Base-by-base conservation (phyloP, 495 filamentous ascomycete species). In the Baudoinia panamericana region DNA sequence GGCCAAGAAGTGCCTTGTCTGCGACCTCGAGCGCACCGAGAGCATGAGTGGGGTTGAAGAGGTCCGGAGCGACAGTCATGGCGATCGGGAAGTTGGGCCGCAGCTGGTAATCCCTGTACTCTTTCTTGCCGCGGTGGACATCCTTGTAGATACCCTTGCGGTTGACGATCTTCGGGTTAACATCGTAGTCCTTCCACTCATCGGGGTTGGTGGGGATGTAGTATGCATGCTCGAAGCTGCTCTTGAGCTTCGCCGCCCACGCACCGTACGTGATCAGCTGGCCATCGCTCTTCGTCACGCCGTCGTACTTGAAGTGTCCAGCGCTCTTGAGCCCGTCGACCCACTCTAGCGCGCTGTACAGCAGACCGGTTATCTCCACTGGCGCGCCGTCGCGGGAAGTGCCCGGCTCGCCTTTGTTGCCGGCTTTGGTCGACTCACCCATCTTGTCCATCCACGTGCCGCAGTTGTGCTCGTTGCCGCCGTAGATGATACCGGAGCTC, bases 381-480 rank as follows among this genome's bases (percentile, higher is more conserved):
- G 92, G 82, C 16, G 92, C 85, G 16, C 92, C 92, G 62, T 99
- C 92, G 53, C 92, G 74, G 25, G 92, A 92, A 19, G 92, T 96
- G 2, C 86, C 92, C 0, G 92, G 92, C n/a, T 90, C 64, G 37
- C 92, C 92, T 65, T 94, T 96, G 53, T 75, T 92, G 26, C 81
- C 78, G 17, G 92, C 92, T 41, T 76, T 82, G 40, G 81, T 72
- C 41, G 84, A 93, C 60, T 99, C 92, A n/a, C 92, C 92, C 90
- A 96, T 99, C 70, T 99, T 99, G 64, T 99, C 92, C 80, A 94
- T 93, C 92, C 92, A 99, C 4, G 92, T 99, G 39, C 92, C 92
- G 52, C 92, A 99, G 56, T 99, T 99, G 57, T 63, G 65, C 56
- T 95, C 84, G 49, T 80, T 95, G 25, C 92, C 92, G 26, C 92